Base-by-base conservation (phyloP, 768 basidiomycete genomes). In the Tylopilus plumbeoviolaceoides region DNA sequence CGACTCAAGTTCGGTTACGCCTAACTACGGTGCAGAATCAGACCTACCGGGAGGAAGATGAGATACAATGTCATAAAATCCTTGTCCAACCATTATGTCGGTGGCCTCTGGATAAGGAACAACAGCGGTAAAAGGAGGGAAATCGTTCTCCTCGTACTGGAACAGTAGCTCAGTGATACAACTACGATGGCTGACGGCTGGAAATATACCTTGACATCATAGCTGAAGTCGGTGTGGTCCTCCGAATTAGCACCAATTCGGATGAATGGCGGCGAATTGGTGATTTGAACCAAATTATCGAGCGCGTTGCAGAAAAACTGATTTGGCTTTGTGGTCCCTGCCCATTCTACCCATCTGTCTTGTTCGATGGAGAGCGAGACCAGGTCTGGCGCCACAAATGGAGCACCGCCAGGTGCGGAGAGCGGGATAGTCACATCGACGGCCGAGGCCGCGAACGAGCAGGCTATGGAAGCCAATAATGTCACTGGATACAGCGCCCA, bases 291-390 rank as follows among this genome's bases (percentile, higher is more conserved):
- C 51, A 85, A 63, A 64, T 85, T 85, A 48, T 78, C 70, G 46
- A 88, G 72, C 4, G 78, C 75, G 52, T 82, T 85, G 70, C 73
- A 75, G 55, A 83, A 79, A 67, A 86, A 87, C 17, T 75, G 52
- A 59, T 88, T 87, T 31, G 70, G 72, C 3, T 74, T 67, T 7
- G 59, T 53, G 10, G 72, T 73, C 14, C 87, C 85, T 11, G 70
- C 69, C 85, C 86, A 89, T 55, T 86, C 85, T 10, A 74, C 71
- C 84, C 84, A 87, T 30, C 81, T 72, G 57, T 88, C 85, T 65
- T 84, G 80, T 59, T 87, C 87, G 48, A 87, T 78, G 28, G 85
- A 87, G 57, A 87, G 78, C 0, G 82, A 84, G 25, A 87, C 58
- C 12, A 85, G 67, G 11, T 78, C 78, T 7, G 74, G 73, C 8